These are phyloP conservation scores for Podaxis sp. DNA, from an alignment of 768 basidiomycete species.

Conservation along the genomic window DNA sequence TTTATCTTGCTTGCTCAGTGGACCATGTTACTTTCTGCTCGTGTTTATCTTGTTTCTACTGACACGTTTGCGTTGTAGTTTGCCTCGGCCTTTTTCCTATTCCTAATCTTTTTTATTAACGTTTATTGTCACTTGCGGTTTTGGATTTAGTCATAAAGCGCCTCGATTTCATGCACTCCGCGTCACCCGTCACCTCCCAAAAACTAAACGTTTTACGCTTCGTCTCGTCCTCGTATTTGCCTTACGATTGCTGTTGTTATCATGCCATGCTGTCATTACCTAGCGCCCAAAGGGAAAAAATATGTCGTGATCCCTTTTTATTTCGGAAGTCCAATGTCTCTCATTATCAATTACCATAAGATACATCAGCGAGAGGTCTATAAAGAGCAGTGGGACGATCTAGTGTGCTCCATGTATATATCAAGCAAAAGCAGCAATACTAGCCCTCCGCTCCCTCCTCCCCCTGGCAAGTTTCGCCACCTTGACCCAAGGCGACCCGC, in stretches of 20 bases:
- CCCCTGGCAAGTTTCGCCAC: background rate
- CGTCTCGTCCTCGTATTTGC: background rate
- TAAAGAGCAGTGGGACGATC: background rate
- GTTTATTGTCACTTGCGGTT: background rate
- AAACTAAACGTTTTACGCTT: background rate
- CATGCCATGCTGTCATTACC: background rate
- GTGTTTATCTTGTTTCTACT: background rate
- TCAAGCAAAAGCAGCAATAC: background rate
- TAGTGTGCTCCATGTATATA: background rate
- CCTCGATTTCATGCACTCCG: background rate
- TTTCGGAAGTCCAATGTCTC: background rate
- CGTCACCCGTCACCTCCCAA: background rate
- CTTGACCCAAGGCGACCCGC: background rate
- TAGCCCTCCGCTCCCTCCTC: background rate
- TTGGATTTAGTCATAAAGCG: background rate
- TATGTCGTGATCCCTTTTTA: background rate
- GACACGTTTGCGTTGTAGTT: conserved; percentile 7
- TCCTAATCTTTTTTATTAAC: background rate
- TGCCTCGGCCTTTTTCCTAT: background rate
- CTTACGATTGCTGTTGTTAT: background rate
- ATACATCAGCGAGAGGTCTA: background rate
- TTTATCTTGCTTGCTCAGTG: background rate
- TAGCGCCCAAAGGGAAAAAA: background rate
- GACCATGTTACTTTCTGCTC: background rate
- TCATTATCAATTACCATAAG: background rate